These are phyloP conservation scores for Xylaria telfairii DNA, from an alignment of 495 filamentous ascomycete genomes.

Conservation along the genomic window DNA sequence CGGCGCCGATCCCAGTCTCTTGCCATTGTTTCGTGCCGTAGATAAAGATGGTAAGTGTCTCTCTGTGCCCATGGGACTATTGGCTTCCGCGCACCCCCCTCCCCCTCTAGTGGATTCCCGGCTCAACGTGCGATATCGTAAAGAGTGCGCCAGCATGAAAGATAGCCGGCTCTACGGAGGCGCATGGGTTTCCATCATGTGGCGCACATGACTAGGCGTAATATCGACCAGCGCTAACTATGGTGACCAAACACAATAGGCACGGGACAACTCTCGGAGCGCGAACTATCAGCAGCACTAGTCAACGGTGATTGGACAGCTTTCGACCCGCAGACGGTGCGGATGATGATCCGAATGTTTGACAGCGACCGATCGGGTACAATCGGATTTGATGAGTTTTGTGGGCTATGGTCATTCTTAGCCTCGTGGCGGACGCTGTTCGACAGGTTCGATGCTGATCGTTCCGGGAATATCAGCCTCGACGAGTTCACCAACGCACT, in stretches of 20 bases:
- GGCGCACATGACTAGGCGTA: conserved; percentile 10
- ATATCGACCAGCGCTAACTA: conserved; percentile 14
- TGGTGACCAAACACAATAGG: conserved; percentile 47
- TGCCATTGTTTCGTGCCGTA: conserved; percentile 88
- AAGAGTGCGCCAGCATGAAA: neutral
- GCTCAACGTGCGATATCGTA: neutral
- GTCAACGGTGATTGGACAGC: conserved; percentile 95
- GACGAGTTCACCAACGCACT: conserved; percentile 91
- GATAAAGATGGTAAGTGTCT: conserved; percentile 73
- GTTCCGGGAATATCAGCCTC: conserved; percentile 82
- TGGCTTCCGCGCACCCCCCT: neutral
- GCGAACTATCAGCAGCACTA: conserved; percentile 86
- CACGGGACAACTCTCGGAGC: conserved; percentile 82
- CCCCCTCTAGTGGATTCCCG: neutral
- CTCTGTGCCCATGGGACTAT: neutral
- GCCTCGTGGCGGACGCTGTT: conserved; percentile 93
- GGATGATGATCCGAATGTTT: conserved; percentile 99
- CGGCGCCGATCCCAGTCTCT: conserved; percentile 73
- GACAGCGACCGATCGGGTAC: conserved; percentile 86
- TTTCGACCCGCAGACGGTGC: conserved; percentile 95
- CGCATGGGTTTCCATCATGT: neutral
- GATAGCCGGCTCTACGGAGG: neutral
- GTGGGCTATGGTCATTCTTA: conserved; percentile 92
- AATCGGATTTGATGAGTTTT: conserved; percentile 95
- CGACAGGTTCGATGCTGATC: conserved; percentile 92